Conservation (phyloP, 768 basidiomycete species). For the Suillus bovinus region DNA sequence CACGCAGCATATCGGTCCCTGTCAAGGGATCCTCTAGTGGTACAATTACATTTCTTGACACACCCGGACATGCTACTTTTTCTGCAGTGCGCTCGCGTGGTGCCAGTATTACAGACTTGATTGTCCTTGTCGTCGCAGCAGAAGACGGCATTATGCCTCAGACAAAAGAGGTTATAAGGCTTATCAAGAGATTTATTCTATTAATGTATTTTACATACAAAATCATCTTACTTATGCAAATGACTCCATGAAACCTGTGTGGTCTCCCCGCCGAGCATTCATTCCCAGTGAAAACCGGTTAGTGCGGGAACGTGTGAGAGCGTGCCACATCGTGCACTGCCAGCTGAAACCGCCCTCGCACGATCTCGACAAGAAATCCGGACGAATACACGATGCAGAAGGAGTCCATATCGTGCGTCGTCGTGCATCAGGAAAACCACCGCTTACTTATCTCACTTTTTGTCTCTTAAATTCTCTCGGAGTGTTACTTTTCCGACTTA, state of each 20-base stretch:
- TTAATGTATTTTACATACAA: neutral
- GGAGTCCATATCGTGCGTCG: no score
- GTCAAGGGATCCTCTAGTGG: constrained; percentile 44
- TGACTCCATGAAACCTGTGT: neutral
- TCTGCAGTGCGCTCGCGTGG: constrained; percentile 97
- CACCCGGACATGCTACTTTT: constrained; percentile 98
- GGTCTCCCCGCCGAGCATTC: neutral
- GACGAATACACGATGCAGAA: no score
- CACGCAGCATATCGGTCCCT: constrained; percentile 96
- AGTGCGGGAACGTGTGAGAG: no score
- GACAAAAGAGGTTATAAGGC: constrained; percentile 90
- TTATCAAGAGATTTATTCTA: constrained; percentile 53
- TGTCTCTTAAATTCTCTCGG: no score
- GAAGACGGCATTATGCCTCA: constrained; percentile 99
- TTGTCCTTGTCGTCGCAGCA: constrained; percentile 94
- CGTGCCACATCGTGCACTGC: no score
- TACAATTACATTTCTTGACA: constrained; percentile 92
- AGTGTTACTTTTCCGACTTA: no score
- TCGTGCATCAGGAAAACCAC: no score
- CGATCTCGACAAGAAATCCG: no score
- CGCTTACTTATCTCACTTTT: no score
- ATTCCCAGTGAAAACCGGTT: no score
- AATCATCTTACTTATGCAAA: neutral
- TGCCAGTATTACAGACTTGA: constrained; percentile 89
- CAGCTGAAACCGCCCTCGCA: no score